Evolutionary conservation across 176 grass and related monocot species (phyloP).

Genomic region (Tillandsia fasciculata): DNA sequence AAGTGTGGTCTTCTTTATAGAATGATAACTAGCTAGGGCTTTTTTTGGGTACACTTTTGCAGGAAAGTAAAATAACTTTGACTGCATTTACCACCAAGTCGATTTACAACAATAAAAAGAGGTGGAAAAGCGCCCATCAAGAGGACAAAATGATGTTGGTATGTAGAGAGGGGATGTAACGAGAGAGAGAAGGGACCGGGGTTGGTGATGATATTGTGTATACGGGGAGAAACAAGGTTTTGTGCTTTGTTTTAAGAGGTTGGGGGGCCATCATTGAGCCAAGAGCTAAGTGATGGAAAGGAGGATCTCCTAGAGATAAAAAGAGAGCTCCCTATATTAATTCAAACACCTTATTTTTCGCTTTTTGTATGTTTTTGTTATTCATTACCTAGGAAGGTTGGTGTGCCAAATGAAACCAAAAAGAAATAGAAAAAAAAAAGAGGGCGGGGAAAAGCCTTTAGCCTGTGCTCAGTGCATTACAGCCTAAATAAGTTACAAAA

Average conservation of each 20-base stretch:
- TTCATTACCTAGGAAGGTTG: slow-evolving; percentile 41
- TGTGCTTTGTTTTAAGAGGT: slow-evolving; percentile 19
- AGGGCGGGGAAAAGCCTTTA: slow-evolving; percentile 1
- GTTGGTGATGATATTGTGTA: neutral
- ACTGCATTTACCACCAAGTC: neutral
- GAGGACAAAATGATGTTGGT: slow-evolving; percentile 59
- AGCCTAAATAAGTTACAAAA: no score
- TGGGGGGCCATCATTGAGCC: slow-evolving; percentile 52
- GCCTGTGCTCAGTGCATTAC: neutral
- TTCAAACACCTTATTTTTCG: neutral
- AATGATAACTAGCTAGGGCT: neutral
- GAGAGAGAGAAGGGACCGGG: neutral
- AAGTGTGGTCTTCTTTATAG: neutral
- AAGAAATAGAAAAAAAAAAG: neutral
- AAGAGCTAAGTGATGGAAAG: slow-evolving; percentile 1
- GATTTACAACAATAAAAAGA: neutral
- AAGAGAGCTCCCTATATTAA: neutral
- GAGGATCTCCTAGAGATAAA: neutral
- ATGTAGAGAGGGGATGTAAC: slow-evolving; percentile 28
- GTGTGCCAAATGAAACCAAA: neutral
- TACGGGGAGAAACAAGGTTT: slow-evolving; percentile 37
- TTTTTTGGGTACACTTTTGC: slow-evolving; percentile 2
- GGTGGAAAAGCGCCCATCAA: neutral
- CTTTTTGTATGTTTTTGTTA: slow-evolving; percentile 32
- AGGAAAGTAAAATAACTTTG: slow-evolving; percentile 1